Evolutionary conservation across 2,329 filamentous ascomycete species (phyloP).

Genomic region (Cytospora chrysosperma): DNA sequence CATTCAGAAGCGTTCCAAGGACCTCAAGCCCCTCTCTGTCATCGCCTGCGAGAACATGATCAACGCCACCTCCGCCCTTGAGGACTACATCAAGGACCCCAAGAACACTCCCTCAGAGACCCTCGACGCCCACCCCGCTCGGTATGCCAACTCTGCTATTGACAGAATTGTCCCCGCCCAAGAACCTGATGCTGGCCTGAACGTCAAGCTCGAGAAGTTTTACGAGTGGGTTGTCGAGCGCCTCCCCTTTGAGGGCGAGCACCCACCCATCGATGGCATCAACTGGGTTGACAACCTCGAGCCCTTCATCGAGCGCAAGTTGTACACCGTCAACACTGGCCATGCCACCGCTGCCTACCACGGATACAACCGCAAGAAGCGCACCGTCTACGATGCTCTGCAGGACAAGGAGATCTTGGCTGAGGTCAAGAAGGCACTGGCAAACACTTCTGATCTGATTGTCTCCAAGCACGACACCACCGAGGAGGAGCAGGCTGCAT

Average conservation of each 20-base stretch:
- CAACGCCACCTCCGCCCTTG: conserved; percentile 86
- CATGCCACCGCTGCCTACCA: conserved; percentile 97
- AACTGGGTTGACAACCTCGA: conserved; percentile 90
- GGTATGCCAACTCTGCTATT: conserved; percentile 96
- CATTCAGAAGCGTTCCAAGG: conserved; percentile 70
- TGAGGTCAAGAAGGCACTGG: conserved; percentile 75
- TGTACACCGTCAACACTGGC: conserved; percentile 98
- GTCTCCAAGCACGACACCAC: conserved; percentile 81
- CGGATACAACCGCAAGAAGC: conserved; percentile 81
- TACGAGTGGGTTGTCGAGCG: conserved; percentile 97
- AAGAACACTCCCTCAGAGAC: conserved; percentile 68
- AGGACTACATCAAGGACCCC: conserved; percentile 73
- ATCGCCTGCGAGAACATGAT: conserved; percentile 99
- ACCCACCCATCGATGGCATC: conserved; percentile 79
- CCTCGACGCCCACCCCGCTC: conserved; percentile 69
- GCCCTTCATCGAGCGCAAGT: conserved; percentile 98
- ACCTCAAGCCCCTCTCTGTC: conserved; percentile 71
- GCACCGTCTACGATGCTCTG: conserved; percentile 86
- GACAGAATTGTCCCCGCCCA: conserved; percentile 97
- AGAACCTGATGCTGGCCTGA: conserved; percentile 72
- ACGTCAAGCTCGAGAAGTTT: conserved; percentile 97
- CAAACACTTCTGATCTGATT: conserved; percentile 85
- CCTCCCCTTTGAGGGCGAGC: conserved; percentile 73
- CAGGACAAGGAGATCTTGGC: conserved; percentile 75
- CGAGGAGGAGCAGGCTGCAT: conserved; percentile 72